These are phyloP conservation scores for Acrodontium crateriforme DNA, from an alignment of 2,329 filamentous ascomycete genomes.

Conservation along the genomic window DNA sequence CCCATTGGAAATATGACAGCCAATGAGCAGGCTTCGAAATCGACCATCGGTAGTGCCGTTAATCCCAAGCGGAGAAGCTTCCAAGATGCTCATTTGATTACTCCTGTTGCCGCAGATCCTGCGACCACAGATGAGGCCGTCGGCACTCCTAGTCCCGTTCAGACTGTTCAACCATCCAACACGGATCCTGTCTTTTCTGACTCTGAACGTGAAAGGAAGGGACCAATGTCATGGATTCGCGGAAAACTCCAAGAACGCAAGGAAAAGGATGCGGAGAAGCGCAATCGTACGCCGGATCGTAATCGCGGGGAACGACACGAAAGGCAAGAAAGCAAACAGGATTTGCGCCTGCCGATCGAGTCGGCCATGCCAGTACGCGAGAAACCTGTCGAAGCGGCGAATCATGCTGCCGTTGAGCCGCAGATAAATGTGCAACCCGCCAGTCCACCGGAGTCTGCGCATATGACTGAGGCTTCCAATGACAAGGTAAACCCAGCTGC, in stretches of 20 bases:
- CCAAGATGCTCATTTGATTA: slow-evolving; percentile 14
- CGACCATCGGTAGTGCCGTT: slow-evolving; percentile 20
- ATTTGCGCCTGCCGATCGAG: slow-evolving; percentile 10
- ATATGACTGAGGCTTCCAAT: too few species aligned
- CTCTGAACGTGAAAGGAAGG: slow-evolving; percentile 39
- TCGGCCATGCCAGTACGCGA: too few species aligned
- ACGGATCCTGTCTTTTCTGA: slow-evolving; percentile 21
- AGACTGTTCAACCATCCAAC: slow-evolving; percentile 8
- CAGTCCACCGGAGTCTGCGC: too few species aligned
- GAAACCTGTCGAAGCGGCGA: too few species aligned
- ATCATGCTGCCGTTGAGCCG: too few species aligned
- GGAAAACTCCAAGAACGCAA: slow-evolving; percentile 49
- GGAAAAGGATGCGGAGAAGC: slow-evolving; percentile 39
- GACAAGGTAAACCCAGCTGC: too few species aligned
- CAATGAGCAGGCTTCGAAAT: slow-evolving; percentile 18
- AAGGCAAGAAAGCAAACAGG: slow-evolving; percentile 13
- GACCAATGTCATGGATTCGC: slow-evolving; percentile 50
- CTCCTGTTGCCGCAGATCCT: slow-evolving; percentile 9
- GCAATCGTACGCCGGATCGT: slow-evolving; percentile 24
- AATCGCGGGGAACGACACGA: too few species aligned
- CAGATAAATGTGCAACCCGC: too few species aligned
- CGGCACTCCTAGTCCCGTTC: slow-evolving; percentile 6
- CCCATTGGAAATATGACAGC: slow-evolving; percentile 18
- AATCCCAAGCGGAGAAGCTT: slow-evolving; percentile 17
- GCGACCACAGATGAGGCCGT: slow-evolving; percentile 8